Conservation (phyloP, 306 rosid species). For the Dryas drummondii region DNA sequence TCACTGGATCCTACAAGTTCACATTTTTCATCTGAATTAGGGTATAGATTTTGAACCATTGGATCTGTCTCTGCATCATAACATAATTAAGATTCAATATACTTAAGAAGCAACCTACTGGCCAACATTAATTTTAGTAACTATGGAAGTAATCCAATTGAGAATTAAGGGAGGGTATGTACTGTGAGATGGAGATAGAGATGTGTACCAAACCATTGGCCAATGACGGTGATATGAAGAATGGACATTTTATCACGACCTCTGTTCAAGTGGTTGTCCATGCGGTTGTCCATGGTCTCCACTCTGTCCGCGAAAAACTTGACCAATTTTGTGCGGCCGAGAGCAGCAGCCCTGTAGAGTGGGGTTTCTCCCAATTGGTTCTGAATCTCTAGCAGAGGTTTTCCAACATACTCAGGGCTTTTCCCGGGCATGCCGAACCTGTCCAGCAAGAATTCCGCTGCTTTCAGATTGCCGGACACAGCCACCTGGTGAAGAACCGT, state of each 20-base stretch:
- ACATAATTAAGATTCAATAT: no score
- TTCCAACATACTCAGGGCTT: no score
- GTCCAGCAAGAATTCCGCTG: not conserved
- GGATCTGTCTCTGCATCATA: no score
- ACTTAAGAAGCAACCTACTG: no score
- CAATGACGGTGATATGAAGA: conserved; percentile 17
- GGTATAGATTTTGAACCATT: no score
- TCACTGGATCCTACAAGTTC: no score
- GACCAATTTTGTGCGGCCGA: conserved; percentile 4
- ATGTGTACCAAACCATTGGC: not conserved
- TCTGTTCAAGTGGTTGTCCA: not conserved
- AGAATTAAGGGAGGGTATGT: no score
- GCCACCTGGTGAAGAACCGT: conserved; percentile 22
- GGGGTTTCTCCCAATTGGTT: conserved; percentile 25
- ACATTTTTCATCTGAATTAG: no score
- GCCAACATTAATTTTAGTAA: no score
- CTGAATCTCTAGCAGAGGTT: not conserved
- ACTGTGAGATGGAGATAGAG: not conserved
- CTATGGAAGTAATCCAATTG: no score
- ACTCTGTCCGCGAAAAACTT: not conserved
- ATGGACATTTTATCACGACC: not conserved
- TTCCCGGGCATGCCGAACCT: not conserved
- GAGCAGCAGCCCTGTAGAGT: conserved; percentile 17
- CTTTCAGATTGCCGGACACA: not conserved
- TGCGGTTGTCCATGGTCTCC: not conserved